phyloP scores from a whole-genome alignment of 1,139 yeast species.

The Lodderomyces metapsilosis region DNA sequence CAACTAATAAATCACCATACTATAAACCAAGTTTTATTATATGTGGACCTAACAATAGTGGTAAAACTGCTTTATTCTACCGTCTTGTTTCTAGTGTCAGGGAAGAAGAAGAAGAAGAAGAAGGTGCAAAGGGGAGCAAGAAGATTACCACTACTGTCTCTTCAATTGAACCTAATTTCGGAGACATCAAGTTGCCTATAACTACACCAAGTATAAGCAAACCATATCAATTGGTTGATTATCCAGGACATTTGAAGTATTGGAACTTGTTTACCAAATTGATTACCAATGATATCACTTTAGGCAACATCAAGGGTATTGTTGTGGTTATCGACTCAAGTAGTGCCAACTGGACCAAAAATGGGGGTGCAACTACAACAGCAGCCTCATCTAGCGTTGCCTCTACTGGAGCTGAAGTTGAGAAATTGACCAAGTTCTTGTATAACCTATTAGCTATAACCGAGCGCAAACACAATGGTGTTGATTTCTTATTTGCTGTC shows the following conservation, averaged over 20 bases:
- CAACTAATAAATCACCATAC: constrained; percentile 11
- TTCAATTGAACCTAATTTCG: constrained; percentile 42
- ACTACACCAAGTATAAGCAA: constrained; percentile 32
- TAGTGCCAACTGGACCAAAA: constrained; percentile 26
- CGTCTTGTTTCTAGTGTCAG: constrained; percentile 17
- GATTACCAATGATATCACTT: constrained; percentile 44
- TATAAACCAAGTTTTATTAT: constrained; percentile 59
- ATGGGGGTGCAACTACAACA: constrained; percentile 21
- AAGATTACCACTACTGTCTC: constrained; percentile 34
- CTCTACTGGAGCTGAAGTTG: constrained; percentile 20
- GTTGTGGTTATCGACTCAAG: constrained; percentile 71
- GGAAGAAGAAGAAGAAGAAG: constrained; percentile 8
- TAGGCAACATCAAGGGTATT: constrained; percentile 57
- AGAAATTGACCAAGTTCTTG: constrained; percentile 49
- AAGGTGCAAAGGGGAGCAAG: constrained; percentile 1
- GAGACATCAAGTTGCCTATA: constrained; percentile 32
- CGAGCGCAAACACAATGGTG: constrained; percentile 61
- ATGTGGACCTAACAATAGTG: constrained; percentile 69
- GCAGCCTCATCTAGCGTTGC: constrained; percentile 7
- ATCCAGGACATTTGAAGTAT: constrained; percentile 84
- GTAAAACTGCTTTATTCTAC: constrained; percentile 70
- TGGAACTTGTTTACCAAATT: constrained; percentile 46
- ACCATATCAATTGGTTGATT: constrained; percentile 59
- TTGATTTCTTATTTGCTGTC: constrained; percentile 72
- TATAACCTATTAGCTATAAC: constrained; percentile 55